Base-by-base conservation (phyloP, 139 green algal genomes). In the Astrephomene gubernaculifera region DNA sequence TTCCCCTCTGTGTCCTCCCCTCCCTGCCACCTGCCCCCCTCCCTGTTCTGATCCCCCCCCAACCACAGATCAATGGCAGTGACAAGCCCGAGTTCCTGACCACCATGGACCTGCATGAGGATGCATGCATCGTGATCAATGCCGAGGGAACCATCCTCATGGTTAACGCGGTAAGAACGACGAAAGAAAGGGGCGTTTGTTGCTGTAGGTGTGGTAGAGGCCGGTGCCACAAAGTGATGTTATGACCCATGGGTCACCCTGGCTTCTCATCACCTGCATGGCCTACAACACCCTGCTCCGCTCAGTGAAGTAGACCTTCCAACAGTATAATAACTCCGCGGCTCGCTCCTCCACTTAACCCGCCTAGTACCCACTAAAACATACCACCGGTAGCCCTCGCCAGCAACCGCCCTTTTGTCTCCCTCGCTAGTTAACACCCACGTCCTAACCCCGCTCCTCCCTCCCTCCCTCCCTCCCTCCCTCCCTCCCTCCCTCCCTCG, bases 51-150 rank as follows among this genome's bases (percentile, higher is more conserved):
- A 69, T 17, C 61, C 61, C 27, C 38, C 61, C 29, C 61, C 38
- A 6, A 41, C 10, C 61, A 4, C n/a, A 43, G 63, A 33, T 41
- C 24, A n/a, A 57, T 14, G 79, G 64, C 22, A n/a, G 4, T 38
- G 67, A 86, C 36, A 86, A 85, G 43, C 79, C 79, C 41, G 79
- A 88, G 29, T 79, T 88, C 64, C 63, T 85, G 38, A 79, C 52
- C 24, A 63, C 43, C 45, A 87, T 90, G 86, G 81, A 87, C 64
- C 29, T 87, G 41, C n/a, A 87, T 3, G 80, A 90, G 24, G 86
- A 90, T 24, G 87, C 81, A 0, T 68, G 83, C 21, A 39, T 90
- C 41, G 73, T 90, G 29, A 90, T 90, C 39, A 81, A 90, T 57
- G 87, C 87, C 22, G 41, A 76, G 25, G 87, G 86, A 9, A 81